Conservation (phyloP, 148 eudicot genomes). For the Rhododendron kiyosumense region DNA sequence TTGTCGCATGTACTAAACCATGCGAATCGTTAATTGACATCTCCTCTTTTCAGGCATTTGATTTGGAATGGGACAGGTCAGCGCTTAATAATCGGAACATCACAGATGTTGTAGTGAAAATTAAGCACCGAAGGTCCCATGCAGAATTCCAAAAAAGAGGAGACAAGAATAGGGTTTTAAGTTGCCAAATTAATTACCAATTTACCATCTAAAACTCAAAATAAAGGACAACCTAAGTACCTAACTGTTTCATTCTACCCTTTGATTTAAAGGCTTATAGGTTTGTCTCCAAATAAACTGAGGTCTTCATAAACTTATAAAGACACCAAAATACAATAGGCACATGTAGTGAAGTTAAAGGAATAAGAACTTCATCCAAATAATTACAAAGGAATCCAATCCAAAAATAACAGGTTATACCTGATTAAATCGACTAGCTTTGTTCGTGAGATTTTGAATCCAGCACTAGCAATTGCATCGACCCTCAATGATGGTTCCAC, state of each 20-base stretch:
- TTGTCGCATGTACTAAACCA: neutral
- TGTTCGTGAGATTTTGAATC: slow-evolving; percentile 85
- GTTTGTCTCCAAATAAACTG: neutral
- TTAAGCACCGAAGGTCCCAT: neutral
- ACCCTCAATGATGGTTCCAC: slow-evolving; percentile 83
- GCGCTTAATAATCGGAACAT: neutral
- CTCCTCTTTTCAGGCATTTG: neutral
- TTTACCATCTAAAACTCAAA: neutral
- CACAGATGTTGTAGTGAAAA: neutral
- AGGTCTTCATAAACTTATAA: neutral
- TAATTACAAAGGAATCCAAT: neutral
- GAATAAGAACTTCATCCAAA: neutral
- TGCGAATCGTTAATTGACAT: neutral
- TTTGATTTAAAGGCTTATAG: neutral
- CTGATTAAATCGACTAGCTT: slow-evolving; percentile 77
- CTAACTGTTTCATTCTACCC: neutral
- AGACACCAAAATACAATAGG: neutral
- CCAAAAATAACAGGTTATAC: slow-evolving; percentile 22
- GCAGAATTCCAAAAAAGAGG: neutral
- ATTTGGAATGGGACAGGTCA: neutral
- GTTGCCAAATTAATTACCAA: neutral
- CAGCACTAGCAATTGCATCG: slow-evolving; percentile 94
- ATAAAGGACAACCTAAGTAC: neutral
- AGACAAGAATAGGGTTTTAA: neutral
- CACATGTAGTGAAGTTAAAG: neutral